Evolutionary conservation across 148 eudicot genomes (phyloP), one percentile per base, ranked within the genome.

Genomic region (Camellia granthamiana): DNA sequence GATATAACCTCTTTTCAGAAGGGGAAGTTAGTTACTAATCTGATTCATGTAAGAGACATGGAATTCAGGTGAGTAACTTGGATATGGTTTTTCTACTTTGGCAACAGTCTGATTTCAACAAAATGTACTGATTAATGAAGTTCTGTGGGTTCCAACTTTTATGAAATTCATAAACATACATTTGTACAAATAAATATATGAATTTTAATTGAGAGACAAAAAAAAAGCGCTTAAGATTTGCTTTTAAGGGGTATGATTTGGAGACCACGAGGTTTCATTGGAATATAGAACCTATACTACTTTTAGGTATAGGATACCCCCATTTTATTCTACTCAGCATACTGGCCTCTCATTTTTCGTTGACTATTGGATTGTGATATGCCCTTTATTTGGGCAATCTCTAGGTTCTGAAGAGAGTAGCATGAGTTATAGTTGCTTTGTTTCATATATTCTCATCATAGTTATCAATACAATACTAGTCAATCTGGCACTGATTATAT

Each of bases 361-460:
- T 67, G 80, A 78, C 64, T 52, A 23, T 11, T 41, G 19, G 61
- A 65, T 30, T 77, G 71, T 11, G 30, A 56, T 38, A 38, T 74
- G 14, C 65, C 23, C 44, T 59, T 74, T 74, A 38, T 74, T 30
- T 64, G 59, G 46, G 77, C 49, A 55, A 74, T 41, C 76, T 23
- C 5, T 64, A 54, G 79, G 55, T 21, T 64, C 46, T 30, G 11
- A 49, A 64, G 58, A 76, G 68, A 63, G 43, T 51, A 49, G 47
- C 69, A 49, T 49, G 46, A 77, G 61, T 51, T 65, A 63, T 21
- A 49, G 44, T 23, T 77, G 78, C 69, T 76, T 76, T 61, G 65
- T 59, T 61, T 76, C 78, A 18, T 42, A 55, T 7, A 18, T 76
- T 76, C 78, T 76, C 38, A 60, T 76, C 78, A 63, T n/a, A 6